phyloP scores from a whole-genome alignment of 1,139 yeast genomes.

The Debaryomyces psychrophilus region DNA sequence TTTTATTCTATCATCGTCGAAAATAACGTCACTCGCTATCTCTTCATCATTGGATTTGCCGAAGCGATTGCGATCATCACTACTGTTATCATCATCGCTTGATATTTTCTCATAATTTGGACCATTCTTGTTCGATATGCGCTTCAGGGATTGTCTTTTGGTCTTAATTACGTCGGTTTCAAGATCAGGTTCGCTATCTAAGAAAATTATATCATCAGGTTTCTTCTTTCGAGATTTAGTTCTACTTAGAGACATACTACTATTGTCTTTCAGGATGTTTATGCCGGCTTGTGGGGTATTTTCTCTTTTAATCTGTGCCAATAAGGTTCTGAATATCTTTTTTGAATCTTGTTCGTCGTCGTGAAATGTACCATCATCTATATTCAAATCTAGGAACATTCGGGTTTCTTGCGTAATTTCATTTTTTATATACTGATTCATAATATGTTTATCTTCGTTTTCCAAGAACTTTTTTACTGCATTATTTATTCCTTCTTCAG shows the following conservation, averaged over 20 bases:
- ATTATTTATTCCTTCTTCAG: constrained; percentile 73
- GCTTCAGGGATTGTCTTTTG: constrained; percentile 2
- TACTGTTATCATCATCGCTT: neutral
- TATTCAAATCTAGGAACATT: constrained; percentile 50
- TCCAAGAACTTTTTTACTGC: constrained; percentile 76
- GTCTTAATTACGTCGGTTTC: neutral
- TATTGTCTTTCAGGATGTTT: neutral
- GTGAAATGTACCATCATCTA: constrained; percentile 36
- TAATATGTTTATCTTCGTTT: constrained; percentile 76
- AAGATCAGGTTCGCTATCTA: constrained; percentile 9
- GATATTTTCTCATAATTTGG: neutral
- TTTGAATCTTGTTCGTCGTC: constrained; percentile 33
- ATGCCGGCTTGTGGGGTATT: constrained; percentile 5
- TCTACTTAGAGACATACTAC: neutral
- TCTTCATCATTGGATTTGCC: constrained; percentile 6
- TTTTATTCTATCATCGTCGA: neutral
- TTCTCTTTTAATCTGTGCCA: constrained; percentile 29
- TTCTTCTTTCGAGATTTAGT: neutral
- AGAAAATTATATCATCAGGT: constrained; percentile 2
- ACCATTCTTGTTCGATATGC: neutral
- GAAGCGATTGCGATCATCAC: neutral
- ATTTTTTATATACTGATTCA: constrained; percentile 67
- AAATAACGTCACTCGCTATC: constrained; percentile 1
- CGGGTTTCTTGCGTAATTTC: constrained; percentile 68
- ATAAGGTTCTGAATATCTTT: constrained; percentile 32